Conservation (phyloP, 345 rosid species). For the Dipteronia sinensis region DNA sequence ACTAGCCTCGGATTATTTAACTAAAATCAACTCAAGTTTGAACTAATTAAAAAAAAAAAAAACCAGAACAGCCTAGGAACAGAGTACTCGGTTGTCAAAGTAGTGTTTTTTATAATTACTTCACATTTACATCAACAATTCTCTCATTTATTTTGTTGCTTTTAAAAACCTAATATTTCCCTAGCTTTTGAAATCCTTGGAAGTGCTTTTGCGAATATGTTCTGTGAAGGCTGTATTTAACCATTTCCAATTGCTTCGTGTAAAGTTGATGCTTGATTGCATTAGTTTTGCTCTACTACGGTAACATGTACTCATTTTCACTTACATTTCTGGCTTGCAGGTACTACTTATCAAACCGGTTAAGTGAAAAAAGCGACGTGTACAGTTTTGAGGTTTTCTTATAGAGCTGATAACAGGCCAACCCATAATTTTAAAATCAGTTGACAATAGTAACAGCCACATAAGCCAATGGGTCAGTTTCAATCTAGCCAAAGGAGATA, state of each 20-base stretch:
- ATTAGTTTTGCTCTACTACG: neutral
- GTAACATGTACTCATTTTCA: neutral
- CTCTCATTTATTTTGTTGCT: no score
- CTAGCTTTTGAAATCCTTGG: no score
- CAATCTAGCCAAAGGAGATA: constrained; percentile 39
- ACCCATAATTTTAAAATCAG: constrained; percentile 19
- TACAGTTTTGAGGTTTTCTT: constrained; percentile 50
- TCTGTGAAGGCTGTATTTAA: no score
- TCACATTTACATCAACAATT: no score
- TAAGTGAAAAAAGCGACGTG: constrained; percentile 43
- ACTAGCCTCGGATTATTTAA: no score
- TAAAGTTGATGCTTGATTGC: neutral
- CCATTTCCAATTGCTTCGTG: no score
- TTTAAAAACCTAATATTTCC: no score
- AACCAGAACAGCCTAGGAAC: no score
- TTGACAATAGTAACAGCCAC: constrained; percentile 19
- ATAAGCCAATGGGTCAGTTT: constrained; percentile 39
- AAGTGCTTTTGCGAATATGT: no score
- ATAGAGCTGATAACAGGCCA: constrained; percentile 39
- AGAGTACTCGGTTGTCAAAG: neutral
- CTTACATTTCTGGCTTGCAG: constrained; percentile 14
- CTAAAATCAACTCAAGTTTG: no score
- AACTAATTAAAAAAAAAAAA: no score
- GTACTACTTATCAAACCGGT: constrained; percentile 24
- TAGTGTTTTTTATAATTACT: no score